Conservation (phyloP, 1,284 basidiomycete genomes). For the Pisolithus thermaeus region DNA sequence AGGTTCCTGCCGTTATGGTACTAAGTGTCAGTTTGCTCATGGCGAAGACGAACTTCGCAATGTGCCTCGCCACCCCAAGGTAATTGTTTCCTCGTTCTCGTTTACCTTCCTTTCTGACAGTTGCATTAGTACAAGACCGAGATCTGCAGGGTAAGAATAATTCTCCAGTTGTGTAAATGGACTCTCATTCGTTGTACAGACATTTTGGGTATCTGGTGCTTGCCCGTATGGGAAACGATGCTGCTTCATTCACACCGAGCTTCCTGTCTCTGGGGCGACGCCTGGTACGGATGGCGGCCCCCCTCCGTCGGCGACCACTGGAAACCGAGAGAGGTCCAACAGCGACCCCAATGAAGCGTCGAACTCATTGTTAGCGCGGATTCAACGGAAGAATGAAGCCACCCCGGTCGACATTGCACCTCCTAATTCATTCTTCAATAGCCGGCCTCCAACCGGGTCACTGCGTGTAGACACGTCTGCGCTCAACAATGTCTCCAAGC, state of each 20-base stretch:
- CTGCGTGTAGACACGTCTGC: slow-evolving; percentile 68
- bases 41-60: slow-evolving; percentile 82
- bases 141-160: slow-evolving; percentile 70
- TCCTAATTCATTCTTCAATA: slow-evolving; percentile 40
- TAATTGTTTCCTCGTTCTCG: slow-evolving; percentile 23
- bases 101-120: slow-evolving; percentile 11
- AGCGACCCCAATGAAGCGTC: slow-evolving; percentile 71
- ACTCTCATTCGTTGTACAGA: slow-evolving; percentile 37
- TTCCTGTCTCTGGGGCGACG: slow-evolving; percentile 56
- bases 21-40: slow-evolving; percentile 88
- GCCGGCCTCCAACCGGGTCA: slow-evolving; percentile 58
- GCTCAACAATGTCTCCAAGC: slow-evolving; percentile 55
- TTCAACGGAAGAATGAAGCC: slow-evolving; percentile 57
- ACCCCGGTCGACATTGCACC: slow-evolving; percentile 43
- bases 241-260: slow-evolving; percentile 86
- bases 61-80: slow-evolving; percentile 82
- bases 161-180: slow-evolving; percentile 7
- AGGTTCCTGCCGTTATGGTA: slow-evolving; percentile 79
- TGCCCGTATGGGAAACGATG: slow-evolving; percentile 88
- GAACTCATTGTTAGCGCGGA: slow-evolving; percentile 67
- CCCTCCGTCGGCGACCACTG: slow-evolving; percentile 43
- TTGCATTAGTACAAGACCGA: slow-evolving; percentile 78
- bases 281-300: slow-evolving; percentile 43
- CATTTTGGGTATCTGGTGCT: slow-evolving; percentile 87
- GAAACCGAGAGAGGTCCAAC: slow-evolving; percentile 68